Conservation (phyloP, 257 asterid species). For the Solanum sitiens region DNA sequence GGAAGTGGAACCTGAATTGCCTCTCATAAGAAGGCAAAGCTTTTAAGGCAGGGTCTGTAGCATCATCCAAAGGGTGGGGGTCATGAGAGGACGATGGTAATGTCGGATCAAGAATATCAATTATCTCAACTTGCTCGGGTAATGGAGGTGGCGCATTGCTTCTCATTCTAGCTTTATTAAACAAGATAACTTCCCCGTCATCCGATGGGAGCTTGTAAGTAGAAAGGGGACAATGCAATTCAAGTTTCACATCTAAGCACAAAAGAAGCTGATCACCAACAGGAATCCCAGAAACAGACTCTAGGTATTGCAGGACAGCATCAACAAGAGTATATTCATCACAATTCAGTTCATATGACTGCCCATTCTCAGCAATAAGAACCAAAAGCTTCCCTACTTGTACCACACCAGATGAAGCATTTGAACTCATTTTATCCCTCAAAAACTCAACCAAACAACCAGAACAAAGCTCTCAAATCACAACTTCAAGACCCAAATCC, state of each 20-base stretch:
- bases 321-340: constrained; percentile 74
- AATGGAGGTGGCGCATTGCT: constrained; percentile 49
- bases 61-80: constrained; percentile 75
- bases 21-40: constrained; percentile 89
- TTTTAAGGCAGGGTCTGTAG: constrained; percentile 82
- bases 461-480: background rate
- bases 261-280: constrained; percentile 71
- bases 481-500: background rate
- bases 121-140: constrained; percentile 44
- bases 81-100: constrained; percentile 40
- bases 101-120: constrained; percentile 56
- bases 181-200: constrained; percentile 66
- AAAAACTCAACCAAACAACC: background rate
- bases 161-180: constrained; percentile 78
- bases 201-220: constrained; percentile 65
- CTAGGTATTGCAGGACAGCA: constrained; percentile 51
- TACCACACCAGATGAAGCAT: constrained; percentile 40
- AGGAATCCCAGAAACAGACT: constrained; percentile 50
- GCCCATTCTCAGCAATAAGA: constrained; percentile 86
- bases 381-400: constrained; percentile 73
- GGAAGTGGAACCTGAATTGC: constrained; percentile 86
- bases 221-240: constrained; percentile 60
- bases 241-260: constrained; percentile 82
- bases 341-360: constrained; percentile 55
- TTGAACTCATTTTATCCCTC: constrained; percentile 32